Percentiles rank a stretch among this genome's conserved stretches.
These are phyloP conservation scores for Trametes meyenii DNA, from an alignment of 768 basidiomycete species.

Conservation along the genomic window DNA sequence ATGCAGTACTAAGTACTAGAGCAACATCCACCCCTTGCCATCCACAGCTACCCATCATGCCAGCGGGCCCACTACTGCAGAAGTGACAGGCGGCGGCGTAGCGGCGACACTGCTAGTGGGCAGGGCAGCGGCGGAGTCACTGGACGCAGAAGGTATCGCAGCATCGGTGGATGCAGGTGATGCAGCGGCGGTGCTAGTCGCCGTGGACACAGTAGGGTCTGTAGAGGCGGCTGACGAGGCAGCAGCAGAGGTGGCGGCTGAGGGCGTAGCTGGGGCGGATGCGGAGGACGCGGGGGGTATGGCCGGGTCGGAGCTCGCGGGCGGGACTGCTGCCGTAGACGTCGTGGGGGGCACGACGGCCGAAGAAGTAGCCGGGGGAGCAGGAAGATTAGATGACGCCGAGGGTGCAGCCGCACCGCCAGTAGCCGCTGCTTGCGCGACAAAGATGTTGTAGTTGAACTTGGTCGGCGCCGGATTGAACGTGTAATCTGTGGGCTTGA, in stretches of 20 bases:
- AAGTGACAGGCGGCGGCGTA: background rate
- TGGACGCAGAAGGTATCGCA: background rate
- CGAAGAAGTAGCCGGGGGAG: background rate
- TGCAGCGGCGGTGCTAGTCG: background rate
- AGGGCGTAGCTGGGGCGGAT: background rate
- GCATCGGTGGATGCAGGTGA: background rate
- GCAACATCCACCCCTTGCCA: too few species aligned
- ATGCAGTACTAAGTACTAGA: too few species aligned
- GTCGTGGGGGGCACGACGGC: background rate
- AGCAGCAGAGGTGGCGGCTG: background rate
- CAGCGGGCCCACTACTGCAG: background rate
- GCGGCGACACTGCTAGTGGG: background rate
- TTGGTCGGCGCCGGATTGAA: slow-evolving; percentile 34
- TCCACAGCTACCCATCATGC: too few species aligned
- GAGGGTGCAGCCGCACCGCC: background rate
- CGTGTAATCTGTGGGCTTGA: slow-evolving; percentile 48
- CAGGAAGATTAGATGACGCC: background rate
- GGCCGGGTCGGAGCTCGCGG: background rate
- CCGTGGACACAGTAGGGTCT: background rate
- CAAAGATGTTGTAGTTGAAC: slow-evolving; percentile 70
- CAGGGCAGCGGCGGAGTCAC: background rate
- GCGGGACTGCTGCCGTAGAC: background rate
- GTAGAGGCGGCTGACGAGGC: background rate
- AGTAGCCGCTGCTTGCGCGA: slow-evolving; percentile 34
- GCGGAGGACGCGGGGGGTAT: background rate